A percentile compares a stretch with the other conserved stretches of the same genome.
These are phyloP conservation scores for Ophiostoma sp. DNA, from an alignment of 2,329 filamentous ascomycete species.

Conservation along the genomic window DNA sequence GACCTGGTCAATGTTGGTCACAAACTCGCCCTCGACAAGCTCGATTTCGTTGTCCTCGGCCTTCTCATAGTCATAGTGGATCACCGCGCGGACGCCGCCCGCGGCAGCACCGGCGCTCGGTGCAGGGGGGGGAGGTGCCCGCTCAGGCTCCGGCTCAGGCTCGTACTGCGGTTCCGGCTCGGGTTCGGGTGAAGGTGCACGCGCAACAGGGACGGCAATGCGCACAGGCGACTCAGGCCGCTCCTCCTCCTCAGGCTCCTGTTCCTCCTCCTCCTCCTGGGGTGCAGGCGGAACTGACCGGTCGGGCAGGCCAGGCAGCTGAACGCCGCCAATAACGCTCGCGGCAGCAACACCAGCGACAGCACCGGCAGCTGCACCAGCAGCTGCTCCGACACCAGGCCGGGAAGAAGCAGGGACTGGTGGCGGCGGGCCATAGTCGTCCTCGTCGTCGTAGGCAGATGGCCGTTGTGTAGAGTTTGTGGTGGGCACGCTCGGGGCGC, in stretches of 20 bases:
- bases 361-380: neutral
- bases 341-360: constrained; percentile 48
- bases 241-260: constrained; percentile 33
- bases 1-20: constrained; percentile 93
- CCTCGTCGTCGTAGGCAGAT: constrained; percentile 34
- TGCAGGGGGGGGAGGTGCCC: constrained; percentile 35
- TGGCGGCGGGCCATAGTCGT: constrained; percentile 54
- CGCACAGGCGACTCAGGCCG: constrained; percentile 32
- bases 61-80: constrained; percentile 95
- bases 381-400: constrained; percentile 37
- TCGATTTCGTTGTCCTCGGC: constrained; percentile 96
- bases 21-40: constrained; percentile 77
- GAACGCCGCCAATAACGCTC: constrained; percentile 75
- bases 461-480: constrained; percentile 26
- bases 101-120: constrained; percentile 30
- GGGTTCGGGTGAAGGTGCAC: constrained; percentile 55
- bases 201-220: constrained; percentile 42
- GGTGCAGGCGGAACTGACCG: constrained; percentile 38
- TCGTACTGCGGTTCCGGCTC: constrained; percentile 53
- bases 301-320: constrained; percentile 74
- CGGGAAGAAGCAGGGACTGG: constrained; percentile 60
- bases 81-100: constrained; percentile 61
- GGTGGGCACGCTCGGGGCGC: constrained; percentile 39
- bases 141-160: constrained; percentile 48
- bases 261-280: constrained; percentile 41